Conservation (phyloP, 2,329 filamentous ascomycete species). For the Nigrospora osmanthi region DNA sequence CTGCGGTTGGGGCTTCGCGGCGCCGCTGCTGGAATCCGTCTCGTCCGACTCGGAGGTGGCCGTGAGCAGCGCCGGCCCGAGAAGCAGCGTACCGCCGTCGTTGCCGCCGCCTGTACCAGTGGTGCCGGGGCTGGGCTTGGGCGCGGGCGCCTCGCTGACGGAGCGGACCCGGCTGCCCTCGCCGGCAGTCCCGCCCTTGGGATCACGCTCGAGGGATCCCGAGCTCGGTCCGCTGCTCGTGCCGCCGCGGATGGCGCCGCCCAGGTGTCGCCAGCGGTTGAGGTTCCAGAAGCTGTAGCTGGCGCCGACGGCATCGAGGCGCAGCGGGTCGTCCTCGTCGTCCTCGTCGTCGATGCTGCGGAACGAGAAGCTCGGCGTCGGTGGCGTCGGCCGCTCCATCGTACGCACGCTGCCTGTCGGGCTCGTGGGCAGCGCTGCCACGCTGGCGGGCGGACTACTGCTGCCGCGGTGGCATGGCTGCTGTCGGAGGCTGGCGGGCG, state of each 20-base stretch:
- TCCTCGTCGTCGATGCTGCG: slow-evolving; percentile 19
- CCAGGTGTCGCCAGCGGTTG: slow-evolving; percentile 40
- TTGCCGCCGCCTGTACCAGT: too few relatives aligned
- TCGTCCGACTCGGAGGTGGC: background rate
- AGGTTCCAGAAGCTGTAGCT: slow-evolving; percentile 50
- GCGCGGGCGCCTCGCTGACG: too few relatives aligned
- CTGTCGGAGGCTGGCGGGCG: slow-evolving; percentile 13
- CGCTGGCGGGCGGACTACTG: slow-evolving; percentile 10
- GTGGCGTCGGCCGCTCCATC: slow-evolving; percentile 24
- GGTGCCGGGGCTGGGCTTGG: too few relatives aligned
- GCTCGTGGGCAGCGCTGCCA: slow-evolving; percentile 1
- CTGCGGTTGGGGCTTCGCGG: background rate
- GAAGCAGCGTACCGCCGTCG: too few relatives aligned
- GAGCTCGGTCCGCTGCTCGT: background rate
- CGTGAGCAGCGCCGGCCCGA: too few relatives aligned
- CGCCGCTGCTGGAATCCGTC: slow-evolving; percentile 29
- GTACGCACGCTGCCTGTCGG: slow-evolving; percentile 14
- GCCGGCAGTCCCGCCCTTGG: too few relatives aligned
- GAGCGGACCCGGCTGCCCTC: too few relatives aligned
- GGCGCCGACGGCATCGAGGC: slow-evolving; percentile 28
- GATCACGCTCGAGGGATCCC: slow-evolving; percentile 9
- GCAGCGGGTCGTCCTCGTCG: slow-evolving; percentile 29
- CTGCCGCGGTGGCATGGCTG: too few relatives aligned
- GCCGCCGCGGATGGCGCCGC: background rate
- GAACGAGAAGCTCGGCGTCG: slow-evolving; percentile 49